Evolutionary conservation across 2,329 filamentous ascomycete genomes (phyloP), one percentile per base, ranked within the genome.

Genomic region (Exserohilum rostratum): DNA sequence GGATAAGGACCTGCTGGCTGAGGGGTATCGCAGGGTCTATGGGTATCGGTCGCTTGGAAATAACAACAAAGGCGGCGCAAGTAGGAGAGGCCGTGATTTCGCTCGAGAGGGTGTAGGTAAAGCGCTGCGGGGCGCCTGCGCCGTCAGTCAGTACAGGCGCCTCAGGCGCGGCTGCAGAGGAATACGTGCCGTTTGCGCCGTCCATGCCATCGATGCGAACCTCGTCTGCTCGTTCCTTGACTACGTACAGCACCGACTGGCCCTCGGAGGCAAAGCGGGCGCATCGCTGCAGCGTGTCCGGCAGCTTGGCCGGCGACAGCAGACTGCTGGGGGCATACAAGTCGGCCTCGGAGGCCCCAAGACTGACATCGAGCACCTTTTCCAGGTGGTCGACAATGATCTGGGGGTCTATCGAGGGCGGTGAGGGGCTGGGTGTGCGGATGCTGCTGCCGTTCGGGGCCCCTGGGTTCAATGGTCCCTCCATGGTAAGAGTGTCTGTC

Each of bases 21-120:
- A 99, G 86, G 54, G 93, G 90, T 73, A 91, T 82, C 66, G 84
- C 85, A 56, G 91, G 87, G 75, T 97, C 91, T 78, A 99, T 90
- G 47, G 93, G 90, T 72, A 89, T 87, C 50, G 93, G 89, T 50
- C 91, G 87, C 81, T 99, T 99, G 64, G 96, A 85, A 67, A 99
- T 86, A 52, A 92, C 90, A 61, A 98, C 87, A 63, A 90, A 96
- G 44, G 91, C 88, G 40, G 90, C 85, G 39, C 92, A 96, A n/a
- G 88, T 88, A 40, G 89, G 81, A 29, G 89, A 88, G 44, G 89
- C 89, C 25, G 89, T 87, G 62, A 98, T 87, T 70, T 98, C 93
- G 61, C 87, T 86, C 38, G 90, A 88, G 60, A 98, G 83, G 17
- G 84, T 89, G 75, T 96, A 99, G 45, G 83, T 83, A 77, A 93